Conservation (phyloP, 352 stramenopile genomes). For the Phytophthora tubulina region DNA sequence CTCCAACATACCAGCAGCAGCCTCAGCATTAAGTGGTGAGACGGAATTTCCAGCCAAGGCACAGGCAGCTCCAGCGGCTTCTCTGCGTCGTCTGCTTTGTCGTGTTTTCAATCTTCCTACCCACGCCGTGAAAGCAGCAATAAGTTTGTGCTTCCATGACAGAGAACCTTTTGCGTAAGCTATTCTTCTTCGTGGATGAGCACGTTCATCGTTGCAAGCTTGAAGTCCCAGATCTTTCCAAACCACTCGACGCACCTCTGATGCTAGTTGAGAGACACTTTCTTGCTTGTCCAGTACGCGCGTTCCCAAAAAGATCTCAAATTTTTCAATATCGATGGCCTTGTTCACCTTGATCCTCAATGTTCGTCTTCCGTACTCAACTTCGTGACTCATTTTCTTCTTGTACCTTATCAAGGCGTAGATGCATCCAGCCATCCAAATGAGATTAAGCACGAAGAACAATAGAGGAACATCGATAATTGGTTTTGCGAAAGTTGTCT, state of each 20-base stretch:
- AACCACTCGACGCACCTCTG: conserved; percentile 60
- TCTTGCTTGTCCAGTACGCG: conserved; percentile 60
- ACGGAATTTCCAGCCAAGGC: conserved; percentile 35
- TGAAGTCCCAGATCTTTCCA: conserved; percentile 55
- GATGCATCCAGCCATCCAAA: conserved; percentile 85
- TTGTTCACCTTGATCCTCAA: conserved; percentile 81
- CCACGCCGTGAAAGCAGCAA: conserved; percentile 21
- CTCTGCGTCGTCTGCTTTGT: background rate
- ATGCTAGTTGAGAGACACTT: conserved; percentile 59
- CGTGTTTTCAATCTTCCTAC: conserved; percentile 28
- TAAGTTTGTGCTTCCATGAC: conserved; percentile 45
- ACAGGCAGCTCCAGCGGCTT: background rate
- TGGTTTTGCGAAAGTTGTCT: conserved; percentile 48
- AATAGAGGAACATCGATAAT: conserved; percentile 68
- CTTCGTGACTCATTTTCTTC: conserved; percentile 57
- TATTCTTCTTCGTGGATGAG: conserved; percentile 32
- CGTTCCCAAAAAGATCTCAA: conserved; percentile 53
- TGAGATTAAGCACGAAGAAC: conserved; percentile 92
- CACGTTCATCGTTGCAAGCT: conserved; percentile 31
- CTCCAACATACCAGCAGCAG: conserved; percentile 30
- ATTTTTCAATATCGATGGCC: conserved; percentile 52
- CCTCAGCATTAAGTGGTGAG: conserved; percentile 23
- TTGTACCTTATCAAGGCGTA: conserved; percentile 71
- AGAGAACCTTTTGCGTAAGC: conserved; percentile 16
- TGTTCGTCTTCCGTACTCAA: conserved; percentile 86